phyloP scores from a whole-genome alignment of 2,329 filamentous ascomycete genomes.

The Thielaviopsis musarum region DNA sequence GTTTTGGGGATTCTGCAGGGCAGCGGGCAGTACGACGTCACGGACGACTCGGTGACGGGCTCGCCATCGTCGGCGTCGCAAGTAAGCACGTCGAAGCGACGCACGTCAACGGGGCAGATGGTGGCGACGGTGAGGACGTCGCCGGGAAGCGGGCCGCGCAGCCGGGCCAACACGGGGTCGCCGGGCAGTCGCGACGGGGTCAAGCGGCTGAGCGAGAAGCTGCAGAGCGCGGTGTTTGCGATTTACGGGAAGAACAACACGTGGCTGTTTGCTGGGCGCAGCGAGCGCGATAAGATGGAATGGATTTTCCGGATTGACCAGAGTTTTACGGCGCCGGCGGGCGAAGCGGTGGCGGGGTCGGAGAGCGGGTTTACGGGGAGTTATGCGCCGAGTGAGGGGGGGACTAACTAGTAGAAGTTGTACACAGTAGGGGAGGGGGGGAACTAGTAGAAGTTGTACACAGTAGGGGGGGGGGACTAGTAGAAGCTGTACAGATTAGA shows the following conservation, averaged over 20 bases:
- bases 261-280: slow-evolving; percentile 81
- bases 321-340: slow-evolving; percentile 37
- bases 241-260: slow-evolving; percentile 90
- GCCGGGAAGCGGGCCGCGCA: slow-evolving; percentile 19
- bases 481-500: too few species aligned
- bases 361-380: slow-evolving; percentile 2
- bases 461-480: too few species aligned
- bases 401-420: not conserved
- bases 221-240: slow-evolving; percentile 68
- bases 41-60: slow-evolving; percentile 17
- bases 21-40: slow-evolving; percentile 23
- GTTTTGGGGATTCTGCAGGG: slow-evolving; percentile 59
- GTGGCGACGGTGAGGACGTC: slow-evolving; percentile 41
- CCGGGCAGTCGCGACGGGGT: slow-evolving; percentile 25
- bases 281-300: slow-evolving; percentile 83
- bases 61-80: slow-evolving; percentile 18
- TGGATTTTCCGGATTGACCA: slow-evolving; percentile 96
- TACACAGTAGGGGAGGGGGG: too few species aligned
- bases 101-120: slow-evolving; percentile 33
- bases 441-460: too few species aligned
- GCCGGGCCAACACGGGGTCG: slow-evolving; percentile 12
- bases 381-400: slow-evolving; percentile 4
- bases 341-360: slow-evolving; percentile 16
- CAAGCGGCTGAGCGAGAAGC: slow-evolving; percentile 37
- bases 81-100: slow-evolving; percentile 30